These are phyloP conservation scores for Apiotrichum domesticum DNA, from an alignment of 1,284 basidiomycete species.

Conservation along the genomic window DNA sequence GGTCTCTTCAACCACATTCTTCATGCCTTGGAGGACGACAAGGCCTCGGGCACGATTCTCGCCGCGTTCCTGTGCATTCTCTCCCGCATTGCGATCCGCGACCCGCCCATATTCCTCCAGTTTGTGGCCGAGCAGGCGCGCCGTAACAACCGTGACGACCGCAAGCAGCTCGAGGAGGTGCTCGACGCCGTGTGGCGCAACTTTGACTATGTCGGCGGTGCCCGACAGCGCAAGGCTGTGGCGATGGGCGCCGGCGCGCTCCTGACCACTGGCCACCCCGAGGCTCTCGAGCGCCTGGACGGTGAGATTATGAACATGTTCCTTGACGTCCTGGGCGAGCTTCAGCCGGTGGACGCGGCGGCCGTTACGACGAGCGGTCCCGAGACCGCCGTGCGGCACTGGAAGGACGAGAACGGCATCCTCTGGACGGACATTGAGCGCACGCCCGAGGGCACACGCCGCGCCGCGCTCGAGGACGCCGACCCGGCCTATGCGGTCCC, in stretches of 20 bases:
- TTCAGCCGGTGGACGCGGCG: conserved; percentile 56
- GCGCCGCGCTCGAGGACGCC: conserved; percentile 30
- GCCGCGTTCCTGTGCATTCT: conserved; percentile 41
- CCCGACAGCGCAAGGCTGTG: conserved; percentile 42
- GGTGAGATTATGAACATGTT: conserved; percentile 64
- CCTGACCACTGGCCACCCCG: conserved; percentile 62
- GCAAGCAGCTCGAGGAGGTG: conserved; percentile 38
- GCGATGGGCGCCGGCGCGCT: conserved; percentile 44
- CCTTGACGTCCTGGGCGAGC: conserved; percentile 81
- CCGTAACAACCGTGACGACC: conserved; percentile 20
- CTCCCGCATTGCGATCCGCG: conserved; percentile 37
- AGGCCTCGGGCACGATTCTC: conserved; percentile 40
- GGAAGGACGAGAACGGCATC: conserved; percentile 34
- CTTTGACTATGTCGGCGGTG: conserved; percentile 46
- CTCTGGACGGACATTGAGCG: conserved; percentile 36
- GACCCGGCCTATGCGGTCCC: conserved; percentile 40
- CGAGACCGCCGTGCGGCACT: conserved; percentile 30
- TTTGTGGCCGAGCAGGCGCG: conserved; percentile 36
- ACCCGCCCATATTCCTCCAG: conserved; percentile 38
- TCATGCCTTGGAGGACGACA: conserved; percentile 43
- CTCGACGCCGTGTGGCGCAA: conserved; percentile 47
- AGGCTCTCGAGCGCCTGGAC: conserved; percentile 56
- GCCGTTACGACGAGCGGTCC: conserved; percentile 18
- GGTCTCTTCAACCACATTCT: conserved; percentile 42
- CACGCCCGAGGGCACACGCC: conserved; percentile 36